These are phyloP conservation scores for Suillus decipiens DNA, from an alignment of 768 basidiomycete genomes.

Conservation along the genomic window DNA sequence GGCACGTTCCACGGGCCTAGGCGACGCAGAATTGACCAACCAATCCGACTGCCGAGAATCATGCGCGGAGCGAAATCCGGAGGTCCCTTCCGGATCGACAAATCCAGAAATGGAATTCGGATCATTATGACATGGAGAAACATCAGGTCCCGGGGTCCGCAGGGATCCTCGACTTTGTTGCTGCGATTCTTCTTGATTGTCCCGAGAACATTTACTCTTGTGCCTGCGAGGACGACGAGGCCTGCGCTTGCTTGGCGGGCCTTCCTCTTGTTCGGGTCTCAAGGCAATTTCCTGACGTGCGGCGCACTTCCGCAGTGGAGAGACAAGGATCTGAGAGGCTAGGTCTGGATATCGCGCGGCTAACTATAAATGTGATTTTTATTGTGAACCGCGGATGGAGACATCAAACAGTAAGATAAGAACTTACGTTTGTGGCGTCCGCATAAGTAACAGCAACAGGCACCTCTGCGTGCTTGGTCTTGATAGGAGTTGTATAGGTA, in stretches of 20 bases:
- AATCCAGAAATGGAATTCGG: neutral
- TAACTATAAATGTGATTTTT: conserved; percentile 26
- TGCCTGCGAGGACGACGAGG: neutral
- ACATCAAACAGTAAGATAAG: conserved; percentile 2
- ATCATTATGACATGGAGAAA: neutral
- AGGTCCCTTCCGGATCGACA: conserved; percentile 1
- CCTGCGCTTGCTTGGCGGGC: neutral
- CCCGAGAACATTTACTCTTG: neutral
- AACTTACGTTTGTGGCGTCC: conserved; percentile 41
- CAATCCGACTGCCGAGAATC: conserved; percentile 35
- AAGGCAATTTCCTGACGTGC: conserved; percentile 1
- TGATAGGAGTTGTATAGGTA: neutral
- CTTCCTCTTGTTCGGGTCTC: neutral
- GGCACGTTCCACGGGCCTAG: neutral
- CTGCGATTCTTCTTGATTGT: neutral
- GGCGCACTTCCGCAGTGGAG: conserved; percentile 24
- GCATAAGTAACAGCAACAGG: conserved; percentile 36
- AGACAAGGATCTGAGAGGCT: conserved; percentile 34
- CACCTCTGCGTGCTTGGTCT: neutral
- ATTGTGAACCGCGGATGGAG: neutral
- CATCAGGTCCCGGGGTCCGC: neutral
- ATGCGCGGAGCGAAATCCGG: conserved; percentile 14
- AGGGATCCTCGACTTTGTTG: conserved; percentile 9
- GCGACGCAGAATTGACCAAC: neutral
- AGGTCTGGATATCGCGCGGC: conserved; percentile 36